Evolutionary conservation across 208 protist genomes (phyloP), one percentile per base, ranked within the genome.

Genomic region (Angomonas deanei): DNA sequence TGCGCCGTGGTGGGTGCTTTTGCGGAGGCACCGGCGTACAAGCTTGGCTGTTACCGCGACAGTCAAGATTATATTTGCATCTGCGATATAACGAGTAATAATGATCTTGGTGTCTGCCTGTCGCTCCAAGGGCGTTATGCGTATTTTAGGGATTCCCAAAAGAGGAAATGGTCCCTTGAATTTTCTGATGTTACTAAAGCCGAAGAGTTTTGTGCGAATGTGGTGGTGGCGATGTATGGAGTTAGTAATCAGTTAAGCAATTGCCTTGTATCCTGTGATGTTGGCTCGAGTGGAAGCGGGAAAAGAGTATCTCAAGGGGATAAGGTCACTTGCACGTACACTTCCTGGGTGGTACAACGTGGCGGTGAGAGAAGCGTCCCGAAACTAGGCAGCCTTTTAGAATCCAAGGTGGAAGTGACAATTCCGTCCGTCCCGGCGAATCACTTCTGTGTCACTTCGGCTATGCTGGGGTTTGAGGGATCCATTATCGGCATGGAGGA

Each of bases 391-490:
- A 91, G 84, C 46, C 68, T 76, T 33, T 70, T 91, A 2, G 80
- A 91, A 31, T 72, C 76, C n/a, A 74, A 78, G 24, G 48, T 80
- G 23, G 80, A 78, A 66, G 58, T 69, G 0, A 68, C 64, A 34
- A 79, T 74, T 38, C 63, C 83, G 31, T 68, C 33, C 21, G 76
- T 78, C 10, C 84, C 80, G n/a, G 67, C 78, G 2, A 92, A 78
- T 64, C 76, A 92, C 61, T 62, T 83, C 30, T 74, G 69, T 62
- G 76, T 91, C 21, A 75, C 66, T 0, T 11, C 79, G 1, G 50
- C 61, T 6, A 89, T 88, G 83, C 85, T 84, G 48, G 83, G 83
- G 0, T 93, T 93, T 78, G 87, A 93, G 67, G 82, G 84, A 10
- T 80, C 88, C 74, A 28, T 86, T 11, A 70, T 89, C 19, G 87